These are phyloP conservation scores for Entomophthora muscae DNA, from an alignment of 371 early-diverging fungal species.

Conservation along the genomic window DNA sequence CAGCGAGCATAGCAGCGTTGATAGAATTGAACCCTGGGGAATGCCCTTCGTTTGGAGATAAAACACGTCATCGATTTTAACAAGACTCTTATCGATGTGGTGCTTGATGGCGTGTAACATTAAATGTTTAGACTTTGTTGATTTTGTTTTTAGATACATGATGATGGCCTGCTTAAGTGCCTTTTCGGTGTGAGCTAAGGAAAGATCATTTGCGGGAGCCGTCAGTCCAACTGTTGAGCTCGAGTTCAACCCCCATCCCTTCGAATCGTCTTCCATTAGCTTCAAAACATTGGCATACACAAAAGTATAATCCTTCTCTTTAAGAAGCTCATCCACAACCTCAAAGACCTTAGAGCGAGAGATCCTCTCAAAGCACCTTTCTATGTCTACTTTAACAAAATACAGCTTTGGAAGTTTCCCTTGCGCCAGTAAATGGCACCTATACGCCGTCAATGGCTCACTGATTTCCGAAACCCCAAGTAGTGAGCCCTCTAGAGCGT, in stretches of 20 bases:
- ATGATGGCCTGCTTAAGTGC: not conserved
- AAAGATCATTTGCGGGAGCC: not conserved
- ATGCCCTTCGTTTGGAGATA: not conserved
- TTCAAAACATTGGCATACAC: not conserved
- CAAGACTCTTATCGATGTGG: not conserved
- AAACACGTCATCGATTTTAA: not conserved
- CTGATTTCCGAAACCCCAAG: not conserved
- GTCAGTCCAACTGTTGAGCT: not conserved
- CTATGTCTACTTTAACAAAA: not conserved
- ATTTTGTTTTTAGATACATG: not conserved
- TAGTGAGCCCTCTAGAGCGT: not conserved
- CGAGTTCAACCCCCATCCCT: not conserved
- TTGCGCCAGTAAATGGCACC: not conserved
- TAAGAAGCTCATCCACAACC: not conserved
- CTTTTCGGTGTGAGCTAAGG: not conserved
- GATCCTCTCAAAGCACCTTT: not conserved
- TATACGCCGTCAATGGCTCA: not conserved
- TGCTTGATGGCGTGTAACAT: not conserved
- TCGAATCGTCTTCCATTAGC: not conserved
- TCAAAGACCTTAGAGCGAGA: not conserved
- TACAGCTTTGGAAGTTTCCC: not conserved
- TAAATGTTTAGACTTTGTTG: not conserved
- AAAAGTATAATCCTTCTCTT: not conserved
- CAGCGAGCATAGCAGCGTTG: not conserved
- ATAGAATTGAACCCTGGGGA: not conserved